Conservation (phyloP, 768 basidiomycete species). For the Russula emetica region DNA sequence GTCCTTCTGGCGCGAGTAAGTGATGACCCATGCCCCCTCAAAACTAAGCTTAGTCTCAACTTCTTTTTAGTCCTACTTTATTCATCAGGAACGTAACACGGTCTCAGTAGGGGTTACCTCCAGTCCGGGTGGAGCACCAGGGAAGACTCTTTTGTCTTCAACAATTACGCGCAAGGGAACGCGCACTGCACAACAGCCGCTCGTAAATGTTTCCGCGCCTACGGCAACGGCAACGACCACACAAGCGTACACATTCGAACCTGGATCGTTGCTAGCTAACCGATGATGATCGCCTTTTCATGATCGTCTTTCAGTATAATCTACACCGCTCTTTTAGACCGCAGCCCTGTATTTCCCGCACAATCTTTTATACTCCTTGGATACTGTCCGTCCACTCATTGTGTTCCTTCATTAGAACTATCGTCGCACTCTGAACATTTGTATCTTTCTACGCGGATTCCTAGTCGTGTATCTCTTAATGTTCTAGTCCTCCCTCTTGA, state of each 20-base stretch:
- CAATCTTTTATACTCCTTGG: conserved; percentile 1
- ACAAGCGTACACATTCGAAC: conserved; percentile 55
- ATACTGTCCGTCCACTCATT: conserved; percentile 12
- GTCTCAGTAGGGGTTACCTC: conserved; percentile 45
- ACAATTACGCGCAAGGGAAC: conserved; percentile 39
- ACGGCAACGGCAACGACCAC: conserved; percentile 32
- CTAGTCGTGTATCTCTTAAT: conserved; percentile 16
- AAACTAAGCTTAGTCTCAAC: not conserved
- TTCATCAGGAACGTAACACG: conserved; percentile 74
- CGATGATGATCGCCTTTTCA: conserved; percentile 36
- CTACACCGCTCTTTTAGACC: conserved; percentile 7
- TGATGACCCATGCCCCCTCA: conserved; percentile 19
- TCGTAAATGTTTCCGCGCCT: conserved; percentile 46
- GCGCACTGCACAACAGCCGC: conserved; percentile 43
- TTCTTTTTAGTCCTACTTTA: conserved; percentile 63
- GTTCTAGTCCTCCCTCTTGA: conserved; percentile 3
- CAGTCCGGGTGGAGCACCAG: conserved; percentile 23
- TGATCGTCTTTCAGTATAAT: conserved; percentile 5
- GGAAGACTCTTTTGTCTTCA: conserved; percentile 38
- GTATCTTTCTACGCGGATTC: conserved; percentile 17
- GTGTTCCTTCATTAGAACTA: conserved; percentile 7
- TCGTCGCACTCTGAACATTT: not conserved
- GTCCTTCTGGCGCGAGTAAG: conserved; percentile 80
- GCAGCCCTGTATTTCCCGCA: not conserved
- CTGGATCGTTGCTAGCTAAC: conserved; percentile 68